A percentile compares a stretch with the other conserved stretches of the same genome.
Conservation (phyloP, 306 rosid genomes). For the Cucurbita ficifolia region DNA sequence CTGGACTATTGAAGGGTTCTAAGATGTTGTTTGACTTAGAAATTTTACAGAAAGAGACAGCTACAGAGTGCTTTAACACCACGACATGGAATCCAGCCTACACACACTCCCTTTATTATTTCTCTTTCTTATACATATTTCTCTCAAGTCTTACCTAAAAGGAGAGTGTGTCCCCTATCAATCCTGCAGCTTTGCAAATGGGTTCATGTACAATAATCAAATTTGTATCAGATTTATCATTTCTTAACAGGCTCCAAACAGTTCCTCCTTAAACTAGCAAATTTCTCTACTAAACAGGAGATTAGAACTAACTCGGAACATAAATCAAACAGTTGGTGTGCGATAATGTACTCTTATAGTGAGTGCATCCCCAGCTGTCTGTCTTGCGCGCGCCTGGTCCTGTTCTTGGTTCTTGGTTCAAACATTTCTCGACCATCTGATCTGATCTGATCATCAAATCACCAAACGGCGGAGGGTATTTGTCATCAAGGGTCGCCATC, state of each 20-base stretch:
- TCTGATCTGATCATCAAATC: background rate
- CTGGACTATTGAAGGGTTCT: background rate
- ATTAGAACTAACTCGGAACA: background rate
- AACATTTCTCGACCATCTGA: background rate
- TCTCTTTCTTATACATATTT: background rate
- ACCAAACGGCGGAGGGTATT: background rate
- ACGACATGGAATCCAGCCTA: slow-evolving; percentile 7
- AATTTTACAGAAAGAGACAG: slow-evolving; percentile 2
- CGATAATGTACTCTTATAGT: background rate
- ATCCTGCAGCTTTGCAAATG: background rate
- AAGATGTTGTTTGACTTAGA: background rate
- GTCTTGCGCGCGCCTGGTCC: background rate
- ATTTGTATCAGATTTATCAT: background rate
- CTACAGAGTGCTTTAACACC: background rate
- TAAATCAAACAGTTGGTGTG: background rate
- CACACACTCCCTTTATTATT: background rate
- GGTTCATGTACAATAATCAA: background rate
- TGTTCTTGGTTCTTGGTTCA: background rate
- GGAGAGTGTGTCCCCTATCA: background rate
- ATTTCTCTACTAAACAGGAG: background rate
- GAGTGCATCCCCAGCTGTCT: background rate
- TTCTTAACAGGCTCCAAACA: background rate
- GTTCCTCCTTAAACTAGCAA: background rate
- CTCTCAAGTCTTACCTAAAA: background rate
- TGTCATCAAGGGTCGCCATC: background rate